Percentiles rank a stretch among this genome's conserved stretches.
Conservation (phyloP, 768 basidiomycete genomes). For the Tulasnella sp. region DNA sequence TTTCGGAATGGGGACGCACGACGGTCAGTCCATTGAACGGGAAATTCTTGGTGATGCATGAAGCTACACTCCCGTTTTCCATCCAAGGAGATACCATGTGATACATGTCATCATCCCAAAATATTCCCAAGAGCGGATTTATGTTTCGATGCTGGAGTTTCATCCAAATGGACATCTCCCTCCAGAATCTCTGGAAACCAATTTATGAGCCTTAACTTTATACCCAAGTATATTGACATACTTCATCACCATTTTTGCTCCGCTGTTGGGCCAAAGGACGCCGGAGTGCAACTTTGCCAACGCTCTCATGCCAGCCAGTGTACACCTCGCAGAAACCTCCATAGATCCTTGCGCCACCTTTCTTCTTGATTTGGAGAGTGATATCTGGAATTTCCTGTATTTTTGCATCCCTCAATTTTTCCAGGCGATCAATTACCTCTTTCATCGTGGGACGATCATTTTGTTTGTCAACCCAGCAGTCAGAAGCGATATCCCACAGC, state of each 20-base stretch:
- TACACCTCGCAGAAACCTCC: constrained; percentile 13
- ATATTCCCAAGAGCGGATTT: not conserved
- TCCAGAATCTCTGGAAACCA: constrained; percentile 3
- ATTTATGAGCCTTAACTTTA: no score
- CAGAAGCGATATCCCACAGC: not conserved
- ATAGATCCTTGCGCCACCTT: not conserved
- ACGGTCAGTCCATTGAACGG: constrained; percentile 9
- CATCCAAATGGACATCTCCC: constrained; percentile 5
- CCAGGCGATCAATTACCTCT: not conserved
- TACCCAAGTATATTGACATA: not conserved
- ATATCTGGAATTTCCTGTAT: not conserved
- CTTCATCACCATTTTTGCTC: not conserved
- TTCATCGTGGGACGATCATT: not conserved
- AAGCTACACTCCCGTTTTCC: constrained; percentile 10
- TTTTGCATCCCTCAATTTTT: not conserved
- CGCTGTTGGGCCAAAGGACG: not conserved
- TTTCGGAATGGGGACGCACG: not conserved
- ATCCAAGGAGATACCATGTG: constrained; percentile 22
- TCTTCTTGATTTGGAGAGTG: not conserved
- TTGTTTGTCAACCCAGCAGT: not conserved
- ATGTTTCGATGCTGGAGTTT: constrained; percentile 5
- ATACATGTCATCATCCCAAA: not conserved
- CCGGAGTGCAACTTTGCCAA: constrained; percentile 5
- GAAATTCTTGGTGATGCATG: not conserved
- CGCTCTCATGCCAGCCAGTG: not conserved